Conservation (phyloP, 495 filamentous ascomycete genomes). For the Podospora anserina region DNA sequence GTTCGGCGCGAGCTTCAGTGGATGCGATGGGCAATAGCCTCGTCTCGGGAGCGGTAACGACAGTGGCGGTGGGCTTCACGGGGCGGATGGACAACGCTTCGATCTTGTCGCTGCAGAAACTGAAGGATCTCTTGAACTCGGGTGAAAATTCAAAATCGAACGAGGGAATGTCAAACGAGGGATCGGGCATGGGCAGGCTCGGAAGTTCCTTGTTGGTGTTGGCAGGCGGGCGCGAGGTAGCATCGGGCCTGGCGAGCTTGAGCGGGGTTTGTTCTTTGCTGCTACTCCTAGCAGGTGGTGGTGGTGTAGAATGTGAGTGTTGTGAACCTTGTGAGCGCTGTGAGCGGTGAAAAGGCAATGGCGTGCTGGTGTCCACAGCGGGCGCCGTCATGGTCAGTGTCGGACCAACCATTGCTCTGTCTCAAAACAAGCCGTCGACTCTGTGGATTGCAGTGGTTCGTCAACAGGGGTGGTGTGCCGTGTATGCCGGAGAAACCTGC, state of each 20-base stretch:
- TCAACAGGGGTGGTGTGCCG: conserved; percentile 19
- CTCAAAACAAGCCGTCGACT: conserved; percentile 12
- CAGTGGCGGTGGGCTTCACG: conserved; percentile 8
- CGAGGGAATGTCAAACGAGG: conserved; percentile 19
- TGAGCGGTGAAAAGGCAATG: conserved; percentile 35
- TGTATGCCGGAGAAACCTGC: conserved; percentile 20
- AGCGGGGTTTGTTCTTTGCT: not conserved
- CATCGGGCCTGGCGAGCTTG: conserved; percentile 14
- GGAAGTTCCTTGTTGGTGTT: conserved; percentile 21
- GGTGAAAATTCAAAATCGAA: conserved; percentile 39
- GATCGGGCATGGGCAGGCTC: conserved; percentile 17
- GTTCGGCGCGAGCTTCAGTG: conserved; percentile 9
- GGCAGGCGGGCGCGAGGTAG: conserved; percentile 3
- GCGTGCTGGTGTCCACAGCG: conserved; percentile 38
- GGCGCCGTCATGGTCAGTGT: conserved; percentile 41
- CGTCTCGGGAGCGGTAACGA: conserved; percentile 4
- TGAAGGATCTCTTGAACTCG: conserved; percentile 40
- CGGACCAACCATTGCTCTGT: conserved; percentile 41
- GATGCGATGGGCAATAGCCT: not conserved
- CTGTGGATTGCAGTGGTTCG: conserved; percentile 21
- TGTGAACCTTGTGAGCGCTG: conserved; percentile 8
- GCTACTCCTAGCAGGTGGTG: conserved; percentile 23
- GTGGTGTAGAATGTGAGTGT: conserved; percentile 36
- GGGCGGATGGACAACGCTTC: conserved; percentile 7
- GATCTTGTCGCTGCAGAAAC: conserved; percentile 24